Evolutionary conservation across 1,139 yeast genomes (phyloP), one percentile per base, ranked within the genome.

Genomic region (Pneumocystis wakefieldiae): DNA sequence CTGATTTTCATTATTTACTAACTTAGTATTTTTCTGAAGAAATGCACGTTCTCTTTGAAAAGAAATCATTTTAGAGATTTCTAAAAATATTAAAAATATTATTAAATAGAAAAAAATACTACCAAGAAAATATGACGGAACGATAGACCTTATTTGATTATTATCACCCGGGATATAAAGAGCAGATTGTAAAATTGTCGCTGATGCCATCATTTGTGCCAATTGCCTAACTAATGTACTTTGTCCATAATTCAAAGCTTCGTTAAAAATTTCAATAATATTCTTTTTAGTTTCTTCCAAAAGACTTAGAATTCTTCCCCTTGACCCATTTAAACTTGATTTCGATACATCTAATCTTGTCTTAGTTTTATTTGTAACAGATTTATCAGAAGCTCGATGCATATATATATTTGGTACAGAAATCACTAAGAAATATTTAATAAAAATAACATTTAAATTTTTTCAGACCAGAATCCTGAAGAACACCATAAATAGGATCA

Each of bases 261-360:
- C 55, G 28, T 29, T 24, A 48, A 48, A 48, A 24, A 48, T 48
- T 48, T 48, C 55, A 48, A 19, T 48, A 48, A 48, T 48, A 48
- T 48, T 48, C n/a, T 48, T 48, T 48, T 48, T 48, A 48, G 55
- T 48, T 48, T 48, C 55, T 48, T 48, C 55, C 14, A 48, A 48
- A 48, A 48, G 55, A 48, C 4, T 48, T 15, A 48, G 28, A 48
- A 48, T 48, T 12, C 28, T 48, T 12, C 28, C 28, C 32, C 55
- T 48, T 24, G 55, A 48, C 15, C 15, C 55, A 48, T 15, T 48
- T 8, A 48, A 24, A 7, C 55, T n/a, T 32, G 14, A 10, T 48
- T 48, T 48, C 3, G 32, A 48, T 8, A 29, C n/a, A 19, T 48
- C 55, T 24, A 12, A 12, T 12, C 55, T 48, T 48, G 12, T 48